Evolutionary conservation across 352 stramenopile species (phyloP), one percentile per base, ranked within the genome.

Genomic region (Pythium angustatum): DNA sequence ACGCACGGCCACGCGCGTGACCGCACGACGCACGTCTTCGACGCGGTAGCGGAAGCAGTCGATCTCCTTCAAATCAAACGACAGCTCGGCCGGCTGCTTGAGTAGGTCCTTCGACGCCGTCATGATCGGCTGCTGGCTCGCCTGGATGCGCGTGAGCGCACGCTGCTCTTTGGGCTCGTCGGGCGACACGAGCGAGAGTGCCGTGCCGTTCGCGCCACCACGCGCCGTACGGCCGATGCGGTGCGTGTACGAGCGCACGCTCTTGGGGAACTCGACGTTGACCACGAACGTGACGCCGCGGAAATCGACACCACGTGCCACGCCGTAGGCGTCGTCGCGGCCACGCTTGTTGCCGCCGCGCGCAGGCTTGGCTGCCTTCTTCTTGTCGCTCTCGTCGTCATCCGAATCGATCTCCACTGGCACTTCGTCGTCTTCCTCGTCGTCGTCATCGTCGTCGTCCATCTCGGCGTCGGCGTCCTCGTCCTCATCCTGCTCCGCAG

Each of bases 281-380:
- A 99, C 87, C 33, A 99, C 98, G 77, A 99, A 99, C 27, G 91
- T 97, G 31, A 99, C 97, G 61, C 93, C 94, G 33, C 94, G 88
- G 82, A 99, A 99, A 68, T 99, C 98, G 43, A 99, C 87, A 61
- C 98, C 98, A 66, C 98, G 93, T 10, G 94, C 94, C 6, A 99
- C 96, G 33, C 97, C 97, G 75, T 99, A 99, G 44, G 94, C 83
- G 51, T 90, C 81, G 72, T 98, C 94, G 54, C 78, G 83, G 33
- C 68, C 63, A 47, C 75, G 79, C 68, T 91, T 89, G n/a, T n/a
- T n/a, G 26, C 72, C 58, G n/a, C 73, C 73, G 28, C 83, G 76
- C 26, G 70, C 69, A 6, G 45, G 38, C 61, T 72, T 63, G 28
- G 56, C 34, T 19, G 27, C 44, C 2, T 50, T 19, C 15, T 72